Evolutionary conservation across 1,284 basidiomycete species (phyloP).

Genomic region (Coniferiporia weirii): DNA sequence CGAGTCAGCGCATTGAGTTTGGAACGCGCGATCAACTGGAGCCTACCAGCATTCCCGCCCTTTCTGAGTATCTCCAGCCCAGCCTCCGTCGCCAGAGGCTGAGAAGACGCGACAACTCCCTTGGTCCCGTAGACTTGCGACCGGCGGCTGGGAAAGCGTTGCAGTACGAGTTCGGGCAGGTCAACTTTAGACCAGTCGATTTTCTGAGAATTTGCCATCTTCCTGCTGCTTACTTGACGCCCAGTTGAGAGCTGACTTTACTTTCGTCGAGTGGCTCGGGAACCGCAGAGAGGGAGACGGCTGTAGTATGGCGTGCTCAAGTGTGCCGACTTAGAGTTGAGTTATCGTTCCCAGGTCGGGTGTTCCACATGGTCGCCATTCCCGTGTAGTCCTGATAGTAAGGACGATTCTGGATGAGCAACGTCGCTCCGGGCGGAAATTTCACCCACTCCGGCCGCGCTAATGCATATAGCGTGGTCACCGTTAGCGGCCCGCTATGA

Average conservation of each 20-base stretch:
- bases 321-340: too few species aligned
- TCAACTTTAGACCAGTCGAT: conserved; percentile 69
- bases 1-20: background rate
- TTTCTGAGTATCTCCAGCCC: conserved; percentile 85
- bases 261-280: background rate
- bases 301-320: too few species aligned
- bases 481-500: too few species aligned
- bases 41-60: conserved; percentile 85
- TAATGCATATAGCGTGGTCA: too few species aligned
- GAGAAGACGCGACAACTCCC: conserved; percentile 84
- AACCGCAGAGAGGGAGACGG: too few species aligned
- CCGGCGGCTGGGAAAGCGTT: conserved; percentile 63
- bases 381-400: too few species aligned
- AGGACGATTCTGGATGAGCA: too few species aligned
- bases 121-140: conserved; percentile 82
- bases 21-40: background rate
- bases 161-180: conserved; percentile 51
- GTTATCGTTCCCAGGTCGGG: too few species aligned
- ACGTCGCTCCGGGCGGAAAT: too few species aligned
- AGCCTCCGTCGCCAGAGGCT: conserved; percentile 85
- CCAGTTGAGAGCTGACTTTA: background rate
- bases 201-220: conserved; percentile 28
- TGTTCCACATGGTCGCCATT: too few species aligned
- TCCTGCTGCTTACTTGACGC: background rate
- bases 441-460: too few species aligned